These are phyloP conservation scores for Cryphonectria parasitica DNA, from an alignment of 2,329 filamentous ascomycete genomes.

Conservation along the genomic window DNA sequence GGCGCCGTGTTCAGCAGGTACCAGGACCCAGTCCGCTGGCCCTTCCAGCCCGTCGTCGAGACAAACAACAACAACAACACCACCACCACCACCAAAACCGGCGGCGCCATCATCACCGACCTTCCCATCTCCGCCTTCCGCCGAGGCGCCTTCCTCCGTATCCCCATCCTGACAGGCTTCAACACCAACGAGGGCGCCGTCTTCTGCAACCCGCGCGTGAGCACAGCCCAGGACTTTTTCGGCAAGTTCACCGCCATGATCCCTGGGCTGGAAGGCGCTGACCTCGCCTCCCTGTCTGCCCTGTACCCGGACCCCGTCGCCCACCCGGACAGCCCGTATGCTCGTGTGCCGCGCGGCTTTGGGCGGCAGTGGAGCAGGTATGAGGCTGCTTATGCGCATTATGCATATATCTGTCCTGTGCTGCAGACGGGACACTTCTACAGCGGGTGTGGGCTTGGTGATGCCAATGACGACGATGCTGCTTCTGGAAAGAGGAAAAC, in stretches of 20 bases:
- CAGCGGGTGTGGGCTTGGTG: constrained; percentile 24
- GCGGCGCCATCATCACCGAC: constrained; percentile 54
- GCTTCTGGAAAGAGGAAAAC: neutral
- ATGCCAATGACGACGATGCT: neutral
- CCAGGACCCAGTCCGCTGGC: constrained; percentile 54
- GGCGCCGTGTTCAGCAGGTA: constrained; percentile 49
- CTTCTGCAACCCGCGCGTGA: constrained; percentile 60
- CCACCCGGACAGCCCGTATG: constrained; percentile 46
- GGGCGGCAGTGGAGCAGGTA: constrained; percentile 61
- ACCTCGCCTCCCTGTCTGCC: constrained; percentile 57
- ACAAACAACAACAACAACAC: too few relatives aligned
- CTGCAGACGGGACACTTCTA: constrained; percentile 59
- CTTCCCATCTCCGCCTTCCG: constrained; percentile 64
- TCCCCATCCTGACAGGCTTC: constrained; percentile 71
- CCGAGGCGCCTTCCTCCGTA: constrained; percentile 53
- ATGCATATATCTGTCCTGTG: constrained; percentile 67
- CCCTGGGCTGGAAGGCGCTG: constrained; percentile 55
- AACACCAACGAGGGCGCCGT: constrained; percentile 70
- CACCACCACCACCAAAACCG: constrained; percentile 1
- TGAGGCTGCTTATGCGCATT: constrained; percentile 65
- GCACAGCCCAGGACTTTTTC: constrained; percentile 56
- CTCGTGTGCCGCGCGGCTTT: constrained; percentile 42
- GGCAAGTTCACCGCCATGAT: constrained; percentile 66
- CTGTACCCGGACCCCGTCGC: constrained; percentile 65
- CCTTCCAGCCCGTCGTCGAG: constrained; percentile 73